These are phyloP conservation scores for Schizophyllum amplum DNA, from an alignment of 1,284 basidiomycete genomes.

Conservation along the genomic window DNA sequence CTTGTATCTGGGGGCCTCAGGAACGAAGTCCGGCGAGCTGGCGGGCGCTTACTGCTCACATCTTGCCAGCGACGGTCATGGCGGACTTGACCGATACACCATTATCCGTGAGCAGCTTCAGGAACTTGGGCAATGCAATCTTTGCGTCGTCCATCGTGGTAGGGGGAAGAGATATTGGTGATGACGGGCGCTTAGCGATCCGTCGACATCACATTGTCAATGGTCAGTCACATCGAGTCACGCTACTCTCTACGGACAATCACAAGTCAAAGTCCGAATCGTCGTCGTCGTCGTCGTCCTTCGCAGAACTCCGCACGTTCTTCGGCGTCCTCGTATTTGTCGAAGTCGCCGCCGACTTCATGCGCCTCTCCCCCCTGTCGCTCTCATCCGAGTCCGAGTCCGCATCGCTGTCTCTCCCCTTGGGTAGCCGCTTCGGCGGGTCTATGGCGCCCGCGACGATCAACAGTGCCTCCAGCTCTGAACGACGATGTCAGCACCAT, in stretches of 20 bases:
- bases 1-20: conserved; percentile 52
- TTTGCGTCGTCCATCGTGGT: conserved; percentile 27
- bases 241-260: background rate
- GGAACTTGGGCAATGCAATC: conserved; percentile 62
- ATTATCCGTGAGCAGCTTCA: conserved; percentile 62
- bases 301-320: conserved; percentile 44
- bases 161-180: background rate
- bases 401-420: conserved; percentile 21
- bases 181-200: background rate
- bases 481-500: conserved; percentile 7
- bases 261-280: conserved; percentile 67
- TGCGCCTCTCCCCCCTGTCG: conserved; percentile 33
- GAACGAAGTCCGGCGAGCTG: background rate
- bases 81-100: conserved; percentile 64
- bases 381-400: conserved; percentile 37
- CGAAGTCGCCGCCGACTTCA: conserved; percentile 48
- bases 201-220: conserved; percentile 9
- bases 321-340: conserved; percentile 44
- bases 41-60: conserved; percentile 37
- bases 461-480: conserved; percentile 67
- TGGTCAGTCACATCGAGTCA: conserved; percentile 5
- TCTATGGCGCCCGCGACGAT: conserved; percentile 54
- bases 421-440: conserved; percentile 33
- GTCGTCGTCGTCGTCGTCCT: conserved; percentile 48
- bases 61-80: conserved; percentile 70